Conservation (phyloP, 2,329 filamentous ascomycete species). For the Xylariaceae sp. region DNA sequence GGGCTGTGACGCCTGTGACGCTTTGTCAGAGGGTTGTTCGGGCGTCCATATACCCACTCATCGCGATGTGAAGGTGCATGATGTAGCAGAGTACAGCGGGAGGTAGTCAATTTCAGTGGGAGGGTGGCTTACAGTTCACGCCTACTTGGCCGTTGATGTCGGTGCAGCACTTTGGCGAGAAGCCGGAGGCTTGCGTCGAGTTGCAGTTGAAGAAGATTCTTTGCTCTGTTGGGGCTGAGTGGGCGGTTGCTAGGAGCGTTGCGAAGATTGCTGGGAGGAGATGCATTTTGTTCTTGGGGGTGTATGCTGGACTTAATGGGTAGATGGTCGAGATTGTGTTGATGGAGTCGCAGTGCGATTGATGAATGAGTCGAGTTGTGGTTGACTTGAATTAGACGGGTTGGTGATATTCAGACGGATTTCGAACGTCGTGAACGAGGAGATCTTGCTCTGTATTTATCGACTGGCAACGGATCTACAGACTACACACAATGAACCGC, state of each 20-base stretch:
- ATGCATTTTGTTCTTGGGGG: conserved; percentile 15
- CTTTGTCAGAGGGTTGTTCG: no score
- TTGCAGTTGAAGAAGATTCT: conserved; percentile 24
- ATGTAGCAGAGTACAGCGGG: no score
- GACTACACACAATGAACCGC: no score
- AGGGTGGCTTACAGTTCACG: conserved; percentile 24
- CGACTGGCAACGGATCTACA: background rate
- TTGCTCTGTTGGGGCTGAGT: conserved; percentile 11
- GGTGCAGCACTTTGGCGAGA: conserved; percentile 26
- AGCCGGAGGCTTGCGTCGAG: conserved; percentile 21
- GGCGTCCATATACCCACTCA: no score
- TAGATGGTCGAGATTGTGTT: no score
- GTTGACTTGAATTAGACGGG: no score
- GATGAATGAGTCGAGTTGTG: no score
- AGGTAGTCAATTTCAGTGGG: background rate
- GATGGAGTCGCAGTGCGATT: no score
- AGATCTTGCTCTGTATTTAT: background rate
- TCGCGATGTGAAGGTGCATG: no score
- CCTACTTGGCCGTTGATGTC: conserved; percentile 29
- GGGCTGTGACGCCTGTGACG: conserved; percentile 22
- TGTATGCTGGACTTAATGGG: background rate
- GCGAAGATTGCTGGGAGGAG: conserved; percentile 7
- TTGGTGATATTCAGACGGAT: background rate
- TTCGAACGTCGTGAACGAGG: background rate
- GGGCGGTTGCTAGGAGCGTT: conserved; percentile 15